Percentiles rank a stretch among this genome's conserved stretches.
Evolutionary conservation across 331 rosid species (phyloP).

Genomic region (Acacia pycnantha): DNA sequence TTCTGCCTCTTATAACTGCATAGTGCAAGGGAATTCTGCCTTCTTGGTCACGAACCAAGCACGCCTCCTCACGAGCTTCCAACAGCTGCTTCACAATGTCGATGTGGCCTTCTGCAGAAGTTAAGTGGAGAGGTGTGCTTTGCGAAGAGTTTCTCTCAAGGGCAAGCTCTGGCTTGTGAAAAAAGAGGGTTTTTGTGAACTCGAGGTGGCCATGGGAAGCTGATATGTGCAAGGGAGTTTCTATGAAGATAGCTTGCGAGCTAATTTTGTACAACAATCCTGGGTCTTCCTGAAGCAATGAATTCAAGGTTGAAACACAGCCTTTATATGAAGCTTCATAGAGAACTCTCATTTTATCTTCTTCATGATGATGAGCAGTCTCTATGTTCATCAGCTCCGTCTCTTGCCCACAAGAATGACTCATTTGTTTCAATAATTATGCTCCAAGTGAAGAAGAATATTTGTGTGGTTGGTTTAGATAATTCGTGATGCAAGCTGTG

Average conservation of each 20-base stretch:
- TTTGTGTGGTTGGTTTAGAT: no score
- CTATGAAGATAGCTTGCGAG: not conserved
- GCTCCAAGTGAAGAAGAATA: no score
- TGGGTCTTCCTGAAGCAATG: not conserved
- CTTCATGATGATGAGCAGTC: not conserved
- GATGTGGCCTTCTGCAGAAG: slow-evolving; percentile 27
- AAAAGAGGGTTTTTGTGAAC: not conserved
- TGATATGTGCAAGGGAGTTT: slow-evolving; percentile 28
- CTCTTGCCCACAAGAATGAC: not conserved
- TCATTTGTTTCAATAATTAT: no score
- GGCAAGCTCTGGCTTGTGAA: slow-evolving; percentile 10
- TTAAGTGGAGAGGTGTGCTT: slow-evolving; percentile 26
- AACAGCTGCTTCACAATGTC: not conserved
- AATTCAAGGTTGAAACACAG: not conserved
- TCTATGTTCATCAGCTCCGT: not conserved
- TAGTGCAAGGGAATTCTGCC: slow-evolving; percentile 26
- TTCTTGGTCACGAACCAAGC: not conserved
- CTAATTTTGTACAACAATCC: not conserved
- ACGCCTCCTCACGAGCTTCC: not conserved
- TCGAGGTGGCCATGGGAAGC: slow-evolving; percentile 9
- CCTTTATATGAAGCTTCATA: not conserved
- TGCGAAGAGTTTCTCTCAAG: not conserved
- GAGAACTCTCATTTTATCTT: not conserved
- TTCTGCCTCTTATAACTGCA: slow-evolving; percentile 16
- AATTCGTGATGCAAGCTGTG: no score